phyloP scores from a whole-genome alignment of 148 eudicot genomes.

The Polygonum aviculare region DNA sequence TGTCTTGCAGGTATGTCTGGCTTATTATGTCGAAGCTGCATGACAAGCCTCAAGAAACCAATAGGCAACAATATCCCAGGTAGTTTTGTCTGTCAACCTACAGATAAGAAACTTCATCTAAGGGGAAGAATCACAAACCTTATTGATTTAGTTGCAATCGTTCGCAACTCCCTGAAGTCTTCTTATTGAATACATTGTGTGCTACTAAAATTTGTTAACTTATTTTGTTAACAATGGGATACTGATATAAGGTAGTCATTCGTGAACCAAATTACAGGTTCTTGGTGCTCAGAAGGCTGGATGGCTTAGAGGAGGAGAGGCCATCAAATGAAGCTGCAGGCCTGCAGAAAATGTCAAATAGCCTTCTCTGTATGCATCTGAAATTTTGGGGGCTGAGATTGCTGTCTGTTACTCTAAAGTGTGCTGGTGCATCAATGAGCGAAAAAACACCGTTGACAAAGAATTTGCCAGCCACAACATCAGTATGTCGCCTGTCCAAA shows the following conservation, averaged over 20 bases:
- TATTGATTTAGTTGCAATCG: not conserved
- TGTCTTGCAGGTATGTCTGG: conserved; percentile 72
- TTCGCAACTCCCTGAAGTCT: not conserved
- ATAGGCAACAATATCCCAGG: conserved; percentile 61
- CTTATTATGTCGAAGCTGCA: conserved; percentile 70
- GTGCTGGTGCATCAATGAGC: conserved; percentile 88
- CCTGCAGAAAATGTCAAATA: conserved; percentile 80
- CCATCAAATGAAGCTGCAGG: conserved; percentile 47
- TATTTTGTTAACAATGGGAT: not conserved
- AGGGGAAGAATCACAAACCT: not conserved
- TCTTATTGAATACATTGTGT: not conserved
- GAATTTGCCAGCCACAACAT: conserved; percentile 70
- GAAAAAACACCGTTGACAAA: conserved; percentile 69
- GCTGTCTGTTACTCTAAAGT: conserved; percentile 43
- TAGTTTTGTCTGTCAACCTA: conserved; percentile 18
- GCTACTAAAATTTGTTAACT: not conserved
- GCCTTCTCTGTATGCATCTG: conserved; percentile 59
- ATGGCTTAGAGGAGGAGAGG: conserved; percentile 78
- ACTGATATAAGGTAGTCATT: not conserved
- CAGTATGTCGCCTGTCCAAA: conserved; percentile 28
- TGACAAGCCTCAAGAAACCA: conserved; percentile 44
- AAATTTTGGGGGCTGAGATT: not conserved
- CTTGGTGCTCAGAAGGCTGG: conserved; percentile 50
- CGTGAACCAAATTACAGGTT: conserved; percentile 35
- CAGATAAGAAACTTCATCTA: not conserved